A percentile compares a stretch with the other conserved stretches of the same genome.
phyloP scores from a whole-genome alignment of 2,329 filamentous ascomycete genomes.

The Massarina eburnea region DNA sequence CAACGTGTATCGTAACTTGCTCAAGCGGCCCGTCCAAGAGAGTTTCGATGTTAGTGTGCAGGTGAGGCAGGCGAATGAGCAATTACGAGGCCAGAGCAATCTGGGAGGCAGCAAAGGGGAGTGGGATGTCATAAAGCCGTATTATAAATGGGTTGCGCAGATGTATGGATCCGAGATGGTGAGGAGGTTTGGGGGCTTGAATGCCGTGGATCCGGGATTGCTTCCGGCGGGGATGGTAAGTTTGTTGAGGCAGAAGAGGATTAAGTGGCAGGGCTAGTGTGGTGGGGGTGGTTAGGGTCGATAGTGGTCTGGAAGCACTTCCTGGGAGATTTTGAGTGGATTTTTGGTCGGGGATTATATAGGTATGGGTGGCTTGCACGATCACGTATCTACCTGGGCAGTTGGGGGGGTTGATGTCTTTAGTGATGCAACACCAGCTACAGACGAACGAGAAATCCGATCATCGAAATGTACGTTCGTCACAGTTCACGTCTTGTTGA shows the following conservation, averaged over 20 bases:
- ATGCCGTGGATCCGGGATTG: conserved; percentile 35
- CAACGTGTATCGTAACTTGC: conserved; percentile 18
- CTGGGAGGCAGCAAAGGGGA: conserved; percentile 23
- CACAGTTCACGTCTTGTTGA: too few relatives aligned
- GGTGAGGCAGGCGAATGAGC: conserved; percentile 23
- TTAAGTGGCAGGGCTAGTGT: conserved; percentile 34
- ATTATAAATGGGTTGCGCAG: conserved; percentile 42
- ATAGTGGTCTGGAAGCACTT: too few relatives aligned
- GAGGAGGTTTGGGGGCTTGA: conserved; percentile 36
- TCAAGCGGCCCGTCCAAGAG: conserved; percentile 22
- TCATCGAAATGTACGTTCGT: too few relatives aligned
- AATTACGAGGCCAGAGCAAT: conserved; percentile 22
- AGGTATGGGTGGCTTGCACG: too few relatives aligned
- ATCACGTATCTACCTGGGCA: too few relatives aligned
- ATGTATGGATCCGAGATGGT: conserved; percentile 41
- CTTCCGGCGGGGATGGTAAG: conserved; percentile 42
- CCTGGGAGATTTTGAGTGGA: too few relatives aligned
- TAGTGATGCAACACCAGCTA: too few relatives aligned
- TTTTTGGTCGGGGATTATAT: too few relatives aligned
- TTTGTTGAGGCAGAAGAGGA: conserved; percentile 35
- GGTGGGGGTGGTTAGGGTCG: too few relatives aligned
- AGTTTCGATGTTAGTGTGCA: conserved; percentile 20
- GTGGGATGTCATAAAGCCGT: conserved; percentile 34
- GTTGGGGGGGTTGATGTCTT: too few relatives aligned
- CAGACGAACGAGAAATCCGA: too few relatives aligned